A percentile compares a stretch with the other conserved stretches of the same genome.
Conservation (phyloP, 78 protist species). For the Protostelium mycophagum region DNA sequence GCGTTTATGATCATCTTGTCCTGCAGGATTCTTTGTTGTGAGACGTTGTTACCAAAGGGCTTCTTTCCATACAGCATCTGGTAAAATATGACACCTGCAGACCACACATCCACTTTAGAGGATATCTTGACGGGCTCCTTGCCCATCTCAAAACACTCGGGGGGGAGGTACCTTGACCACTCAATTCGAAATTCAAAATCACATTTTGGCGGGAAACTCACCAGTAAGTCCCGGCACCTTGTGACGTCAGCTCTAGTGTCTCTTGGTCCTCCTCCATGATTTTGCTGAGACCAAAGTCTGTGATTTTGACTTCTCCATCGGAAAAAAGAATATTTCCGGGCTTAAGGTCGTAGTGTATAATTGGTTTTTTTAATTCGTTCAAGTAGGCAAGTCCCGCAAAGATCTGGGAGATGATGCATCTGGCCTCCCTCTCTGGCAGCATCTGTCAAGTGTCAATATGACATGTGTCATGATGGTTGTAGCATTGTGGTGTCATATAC, state of each 20-base stretch:
- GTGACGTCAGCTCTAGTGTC: conserved; percentile 21
- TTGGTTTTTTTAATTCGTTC: conserved; percentile 15
- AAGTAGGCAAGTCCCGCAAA: conserved; percentile 74
- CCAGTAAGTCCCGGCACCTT: conserved; percentile 95
- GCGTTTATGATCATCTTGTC: conserved; percentile 41
- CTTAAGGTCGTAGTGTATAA: conserved; percentile 95
- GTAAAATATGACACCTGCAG: conserved; percentile 81
- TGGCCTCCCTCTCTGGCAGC: conserved; percentile 75
- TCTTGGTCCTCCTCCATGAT: conserved; percentile 35
- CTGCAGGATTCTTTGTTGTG: conserved; percentile 23
- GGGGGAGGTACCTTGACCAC: conserved; percentile 74
- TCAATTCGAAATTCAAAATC: neutral
- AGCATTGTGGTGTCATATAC: no score
- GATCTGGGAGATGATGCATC: conserved; percentile 38
- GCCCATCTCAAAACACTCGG: conserved; percentile 78
- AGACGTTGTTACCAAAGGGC: conserved; percentile 78
- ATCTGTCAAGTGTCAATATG: neutral
- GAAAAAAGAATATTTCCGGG: conserved; percentile 85
- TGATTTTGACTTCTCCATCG: conserved; percentile 31
- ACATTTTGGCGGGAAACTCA: neutral
- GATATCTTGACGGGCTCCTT: conserved; percentile 26
- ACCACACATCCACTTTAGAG: conserved; percentile 90
- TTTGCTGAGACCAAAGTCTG: conserved; percentile 91
- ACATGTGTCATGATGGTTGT: no score
- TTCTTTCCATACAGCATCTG: conserved; percentile 74